phyloP scores from a whole-genome alignment of 768 basidiomycete species.

The Pleurotus tuber-regium region DNA sequence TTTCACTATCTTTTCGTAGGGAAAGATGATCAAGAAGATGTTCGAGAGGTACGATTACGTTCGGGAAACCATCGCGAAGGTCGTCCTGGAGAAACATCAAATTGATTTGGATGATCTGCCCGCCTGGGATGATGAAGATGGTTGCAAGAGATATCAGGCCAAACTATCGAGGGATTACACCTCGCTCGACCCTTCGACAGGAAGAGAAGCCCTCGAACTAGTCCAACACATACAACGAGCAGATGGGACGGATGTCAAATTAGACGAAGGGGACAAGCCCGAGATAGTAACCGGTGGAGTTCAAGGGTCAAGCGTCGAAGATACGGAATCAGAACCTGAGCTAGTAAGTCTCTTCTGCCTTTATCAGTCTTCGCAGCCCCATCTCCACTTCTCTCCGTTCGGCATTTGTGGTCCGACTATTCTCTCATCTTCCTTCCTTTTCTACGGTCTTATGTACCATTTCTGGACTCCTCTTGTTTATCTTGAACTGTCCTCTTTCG shows the following conservation, averaged over 20 bases:
- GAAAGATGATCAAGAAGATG: slow-evolving; percentile 62
- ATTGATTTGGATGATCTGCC: slow-evolving; percentile 57
- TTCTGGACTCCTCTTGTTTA: slow-evolving; percentile 3
- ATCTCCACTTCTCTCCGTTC: too few species aligned
- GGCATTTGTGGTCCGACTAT: too few species aligned
- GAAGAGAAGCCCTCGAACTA: slow-evolving; percentile 6
- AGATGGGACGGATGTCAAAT: slow-evolving; percentile 6
- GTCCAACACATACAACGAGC: slow-evolving; percentile 14
- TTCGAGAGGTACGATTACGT: slow-evolving; percentile 45
- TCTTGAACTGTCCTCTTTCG: slow-evolving; percentile 11
- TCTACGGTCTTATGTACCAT: neutral
- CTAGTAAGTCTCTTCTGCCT: slow-evolving; percentile 13
- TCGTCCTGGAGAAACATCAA: slow-evolving; percentile 50
- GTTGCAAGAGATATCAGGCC: slow-evolving; percentile 43
- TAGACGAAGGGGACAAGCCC: too few species aligned
- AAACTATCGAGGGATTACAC: slow-evolving; percentile 55
- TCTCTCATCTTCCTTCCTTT: slow-evolving; percentile 4
- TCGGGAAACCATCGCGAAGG: slow-evolving; percentile 36
- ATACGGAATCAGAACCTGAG: slow-evolving; percentile 14
- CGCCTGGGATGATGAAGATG: slow-evolving; percentile 45
- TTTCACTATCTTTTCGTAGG: slow-evolving; percentile 33
- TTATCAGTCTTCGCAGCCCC: too few species aligned
- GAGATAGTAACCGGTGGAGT: slow-evolving; percentile 15
- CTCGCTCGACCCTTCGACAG: neutral
- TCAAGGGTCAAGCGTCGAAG: slow-evolving; percentile 10